These are phyloP conservation scores for Sporothrix mexicana DNA, from an alignment of 2,329 filamentous ascomycete species.

Conservation along the genomic window DNA sequence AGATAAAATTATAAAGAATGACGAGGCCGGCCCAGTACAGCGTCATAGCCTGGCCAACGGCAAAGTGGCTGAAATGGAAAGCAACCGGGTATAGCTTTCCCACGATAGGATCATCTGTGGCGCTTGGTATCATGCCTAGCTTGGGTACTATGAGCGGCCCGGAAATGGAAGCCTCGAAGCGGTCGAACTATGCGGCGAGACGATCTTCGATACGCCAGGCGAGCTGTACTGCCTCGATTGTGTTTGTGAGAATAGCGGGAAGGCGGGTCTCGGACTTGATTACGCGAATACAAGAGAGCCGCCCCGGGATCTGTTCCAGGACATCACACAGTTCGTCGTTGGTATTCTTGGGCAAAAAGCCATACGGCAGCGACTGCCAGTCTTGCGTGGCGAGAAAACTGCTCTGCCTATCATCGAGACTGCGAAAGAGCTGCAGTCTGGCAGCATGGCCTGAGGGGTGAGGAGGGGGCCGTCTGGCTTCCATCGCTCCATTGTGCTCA, in stretches of 20 bases:
- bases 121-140: not conserved
- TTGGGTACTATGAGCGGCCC: not conserved
- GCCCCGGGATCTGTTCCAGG: not conserved
- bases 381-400: not conserved
- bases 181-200: not conserved
- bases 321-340: not conserved
- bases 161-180: not conserved
- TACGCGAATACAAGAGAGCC: not conserved
- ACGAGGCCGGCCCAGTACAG: not conserved
- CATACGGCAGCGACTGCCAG: not conserved
- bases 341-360: not conserved
- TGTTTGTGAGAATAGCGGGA: not conserved
- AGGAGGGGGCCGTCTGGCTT: too few relatives aligned
- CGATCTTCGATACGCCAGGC: not conserved
- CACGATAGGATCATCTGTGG: not conserved
- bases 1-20: not conserved
- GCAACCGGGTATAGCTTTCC: not conserved
- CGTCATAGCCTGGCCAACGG: not conserved
- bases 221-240: not conserved
- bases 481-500: too few relatives aligned
- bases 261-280: not conserved
- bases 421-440: not conserved
- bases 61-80: slow-evolving; percentile 1
- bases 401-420: not conserved
- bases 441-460: too few relatives aligned